Conservation (phyloP, 2,329 filamentous ascomycete genomes). For the Aureobasidium leucospermi region DNA sequence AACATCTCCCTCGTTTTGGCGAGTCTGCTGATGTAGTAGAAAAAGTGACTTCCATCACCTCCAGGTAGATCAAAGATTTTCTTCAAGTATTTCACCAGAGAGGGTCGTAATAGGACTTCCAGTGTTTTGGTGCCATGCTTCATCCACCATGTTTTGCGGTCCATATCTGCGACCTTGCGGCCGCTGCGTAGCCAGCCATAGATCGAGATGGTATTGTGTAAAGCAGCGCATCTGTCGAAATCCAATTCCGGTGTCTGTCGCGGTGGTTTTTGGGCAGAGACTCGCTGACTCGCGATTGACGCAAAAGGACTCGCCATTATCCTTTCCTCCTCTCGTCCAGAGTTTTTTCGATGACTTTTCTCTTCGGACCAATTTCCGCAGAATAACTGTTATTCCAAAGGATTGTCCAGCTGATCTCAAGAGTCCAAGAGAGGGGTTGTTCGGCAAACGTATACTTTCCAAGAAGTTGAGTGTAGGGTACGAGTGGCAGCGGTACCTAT, state of each 20-base stretch:
- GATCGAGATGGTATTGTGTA: constrained; percentile 28
- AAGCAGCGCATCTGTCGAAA: constrained; percentile 25
- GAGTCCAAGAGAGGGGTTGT: not conserved
- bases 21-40: constrained; percentile 27
- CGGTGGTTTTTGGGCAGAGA: constrained; percentile 21
- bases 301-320: constrained; percentile 19
- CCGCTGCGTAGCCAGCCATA: constrained; percentile 29
- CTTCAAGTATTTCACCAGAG: constrained; percentile 23
- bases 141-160: constrained; percentile 27
- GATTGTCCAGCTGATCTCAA: not conserved
- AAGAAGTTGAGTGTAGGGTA: not conserved
- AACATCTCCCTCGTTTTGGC: constrained; percentile 23
- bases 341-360: not conserved
- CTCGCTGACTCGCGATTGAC: constrained; percentile 25
- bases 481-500: not conserved
- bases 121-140: constrained; percentile 23
- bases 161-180: constrained; percentile 23
- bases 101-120: constrained; percentile 22
- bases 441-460: not conserved
- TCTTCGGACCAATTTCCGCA: not conserved
- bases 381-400: not conserved
- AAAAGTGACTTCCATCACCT: constrained; percentile 21
- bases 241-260: constrained; percentile 21
- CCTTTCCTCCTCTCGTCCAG: not conserved
- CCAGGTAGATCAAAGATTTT: constrained; percentile 27